Evolutionary conservation across 805 yeast species (phyloP), one percentile per base, ranked within the genome.

Genomic region (Zygosaccharomyces siamensis): DNA sequence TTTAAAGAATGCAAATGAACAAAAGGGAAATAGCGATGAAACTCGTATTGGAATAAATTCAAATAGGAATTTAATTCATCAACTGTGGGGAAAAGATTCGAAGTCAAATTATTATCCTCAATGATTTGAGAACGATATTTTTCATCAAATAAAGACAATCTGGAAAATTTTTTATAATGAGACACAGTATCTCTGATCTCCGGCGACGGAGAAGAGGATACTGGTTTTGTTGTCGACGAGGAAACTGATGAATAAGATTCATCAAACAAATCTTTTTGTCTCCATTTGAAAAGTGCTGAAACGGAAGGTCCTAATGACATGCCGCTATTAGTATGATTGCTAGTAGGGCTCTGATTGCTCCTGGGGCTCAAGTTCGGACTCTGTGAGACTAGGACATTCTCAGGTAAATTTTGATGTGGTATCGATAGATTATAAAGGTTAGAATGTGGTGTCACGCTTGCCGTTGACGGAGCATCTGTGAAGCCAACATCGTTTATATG

Each of bases 11-110:
- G 86, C 40, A 85, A 69, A 67, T 89, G 96, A 53, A 90, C 79
- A 63, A 89, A 89, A 14, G 95, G 89, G 67, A 88, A 84, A 63
- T 85, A 89, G 48, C 79, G 79, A 69, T 86, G 85, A 67, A 89
- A 89, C 60, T 88, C 89, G 45, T 77, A 74, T 55, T 80, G 86
- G 68, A 81, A 90, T 10, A 89, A 72, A n/a, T 78, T 75, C 56
- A 85, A 77, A 64, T 87, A 90, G 41, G 80, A 77, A 63, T 88
- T 89, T 58, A 90, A 70, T 56, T 89, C 96, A 20, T 79, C 81
- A 43, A 84, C 70, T 7, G 82, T 78, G 0, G 96, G 96, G 56
- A 89, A 83, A 56, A 85, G 83, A 12, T 75, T 68, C 18, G 78
- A 76, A 23, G 73, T 65, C 49, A 86, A 66, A 53, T 78, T 75